Conservation (phyloP, 192 early-diverging fungal species). For the Umbelopsis vinacea region DNA sequence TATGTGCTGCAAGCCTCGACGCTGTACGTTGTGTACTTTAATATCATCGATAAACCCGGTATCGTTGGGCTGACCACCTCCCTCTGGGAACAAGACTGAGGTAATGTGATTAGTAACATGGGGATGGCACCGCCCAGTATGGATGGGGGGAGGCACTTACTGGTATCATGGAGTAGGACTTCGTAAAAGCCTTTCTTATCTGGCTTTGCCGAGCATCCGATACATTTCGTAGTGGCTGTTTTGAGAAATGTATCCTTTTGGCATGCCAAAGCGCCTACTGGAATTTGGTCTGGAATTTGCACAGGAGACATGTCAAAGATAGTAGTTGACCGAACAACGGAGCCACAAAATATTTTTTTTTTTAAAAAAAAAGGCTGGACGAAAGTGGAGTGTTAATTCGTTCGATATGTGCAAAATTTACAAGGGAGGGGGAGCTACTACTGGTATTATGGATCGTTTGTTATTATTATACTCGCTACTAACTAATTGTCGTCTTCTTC, state of each 20-base stretch:
- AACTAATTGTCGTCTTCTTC: constrained; percentile 3
- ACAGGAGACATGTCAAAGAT: background rate
- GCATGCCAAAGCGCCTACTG: constrained; percentile 65
- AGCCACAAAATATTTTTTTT: too few relatives aligned
- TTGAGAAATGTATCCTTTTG: constrained; percentile 59
- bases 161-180: constrained; percentile 64
- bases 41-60: constrained; percentile 60
- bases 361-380: too few relatives aligned
- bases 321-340: too few relatives aligned
- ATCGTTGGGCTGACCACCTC: constrained; percentile 76
- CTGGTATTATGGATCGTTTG: too few relatives aligned
- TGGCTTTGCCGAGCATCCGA: constrained; percentile 56
- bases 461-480: background rate
- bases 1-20: constrained; percentile 62
- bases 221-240: constrained; percentile 49
- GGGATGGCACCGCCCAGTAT: background rate
- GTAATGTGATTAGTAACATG: background rate
- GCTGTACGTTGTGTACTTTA: constrained; percentile 58
- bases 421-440: background rate
- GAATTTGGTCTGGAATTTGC: constrained; percentile 40
- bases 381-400: too few relatives aligned
- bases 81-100: constrained; percentile 74
- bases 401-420: too few relatives aligned
- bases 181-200: constrained; percentile 62
- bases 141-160: constrained; percentile 34